These are phyloP conservation scores for Microglena sp. DNA, from an alignment of 139 green algal species.

Conservation along the genomic window DNA sequence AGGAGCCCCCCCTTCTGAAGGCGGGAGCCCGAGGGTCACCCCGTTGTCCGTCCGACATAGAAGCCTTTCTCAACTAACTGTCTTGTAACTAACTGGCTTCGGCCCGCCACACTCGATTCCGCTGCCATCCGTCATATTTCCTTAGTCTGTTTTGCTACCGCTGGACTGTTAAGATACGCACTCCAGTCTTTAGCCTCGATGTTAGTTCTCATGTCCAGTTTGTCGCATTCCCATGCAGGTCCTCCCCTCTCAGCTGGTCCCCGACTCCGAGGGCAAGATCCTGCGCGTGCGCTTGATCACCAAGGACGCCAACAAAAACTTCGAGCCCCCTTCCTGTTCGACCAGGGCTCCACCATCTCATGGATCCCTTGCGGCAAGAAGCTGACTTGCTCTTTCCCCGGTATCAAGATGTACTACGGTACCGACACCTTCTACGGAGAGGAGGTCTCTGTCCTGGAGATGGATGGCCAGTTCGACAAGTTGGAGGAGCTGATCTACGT, in stretches of 20 bases:
- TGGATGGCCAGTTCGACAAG: conserved; percentile 99
- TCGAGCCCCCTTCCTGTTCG: conserved; percentile 94
- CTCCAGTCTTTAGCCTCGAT: too few relatives aligned
- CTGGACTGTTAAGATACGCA: too few relatives aligned
- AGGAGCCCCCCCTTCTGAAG: too few relatives aligned
- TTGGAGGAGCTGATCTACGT: conserved; percentile 99
- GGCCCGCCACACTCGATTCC: too few relatives aligned
- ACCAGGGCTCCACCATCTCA: conserved; percentile 97
- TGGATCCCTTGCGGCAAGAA: conserved; percentile 99
- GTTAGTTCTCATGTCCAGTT: too few relatives aligned
- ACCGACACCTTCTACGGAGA: conserved; percentile 86
- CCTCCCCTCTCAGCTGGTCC: conserved; percentile 98
- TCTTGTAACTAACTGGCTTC: too few relatives aligned
- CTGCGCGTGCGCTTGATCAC: conserved; percentile 98
- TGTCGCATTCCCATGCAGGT: too few relatives aligned
- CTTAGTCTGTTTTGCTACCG: too few relatives aligned
- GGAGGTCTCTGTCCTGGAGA: conserved; percentile 85
- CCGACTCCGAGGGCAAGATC: conserved; percentile 97
- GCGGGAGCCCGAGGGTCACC: too few relatives aligned
- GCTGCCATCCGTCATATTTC: too few relatives aligned
- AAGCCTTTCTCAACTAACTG: too few relatives aligned
- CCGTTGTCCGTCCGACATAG: too few relatives aligned
- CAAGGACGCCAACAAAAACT: conserved; percentile 74
- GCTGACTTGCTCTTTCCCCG: conserved; percentile 98
- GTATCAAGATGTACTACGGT: conserved; percentile 87